A percentile compares a stretch with the other conserved stretches of the same genome.
Conservation (phyloP, 2,329 filamentous ascomycete genomes). For the Arthroderma sp. region DNA sequence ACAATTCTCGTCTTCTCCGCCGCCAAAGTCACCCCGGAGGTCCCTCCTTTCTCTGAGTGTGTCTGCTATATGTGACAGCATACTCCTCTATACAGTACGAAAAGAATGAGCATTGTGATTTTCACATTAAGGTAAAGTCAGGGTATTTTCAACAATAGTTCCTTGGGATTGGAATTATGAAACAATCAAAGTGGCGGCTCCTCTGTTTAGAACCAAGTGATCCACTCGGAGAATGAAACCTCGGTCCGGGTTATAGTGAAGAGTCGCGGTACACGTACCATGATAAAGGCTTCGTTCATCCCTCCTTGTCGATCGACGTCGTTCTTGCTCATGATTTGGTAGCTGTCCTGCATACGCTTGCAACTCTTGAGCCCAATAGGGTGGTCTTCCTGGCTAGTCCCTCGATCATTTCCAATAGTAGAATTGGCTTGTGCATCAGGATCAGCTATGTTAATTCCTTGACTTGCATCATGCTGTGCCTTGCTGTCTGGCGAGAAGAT, state of each 20-base stretch:
- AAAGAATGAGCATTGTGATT: constrained; percentile 10
- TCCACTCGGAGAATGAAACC: constrained; percentile 16
- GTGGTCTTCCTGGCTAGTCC: constrained; percentile 12
- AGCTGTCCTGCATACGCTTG: constrained; percentile 46
- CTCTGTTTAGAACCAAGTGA: constrained; percentile 9
- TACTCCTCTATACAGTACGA: constrained; percentile 27
- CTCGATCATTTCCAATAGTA: constrained; percentile 16
- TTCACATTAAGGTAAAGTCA: background rate
- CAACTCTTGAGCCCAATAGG: constrained; percentile 40
- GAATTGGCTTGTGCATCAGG: constrained; percentile 28
- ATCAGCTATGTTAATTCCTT: constrained; percentile 45
- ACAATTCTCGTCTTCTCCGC: constrained; percentile 31
- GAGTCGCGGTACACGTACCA: constrained; percentile 29
- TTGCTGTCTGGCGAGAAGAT: constrained; percentile 50
- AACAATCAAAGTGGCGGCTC: background rate
- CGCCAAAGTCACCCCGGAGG: constrained; percentile 11
- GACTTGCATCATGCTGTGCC: constrained; percentile 43
- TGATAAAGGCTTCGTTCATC: constrained; percentile 44
- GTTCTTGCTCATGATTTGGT: constrained; percentile 50
- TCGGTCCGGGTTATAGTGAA: constrained; percentile 10
- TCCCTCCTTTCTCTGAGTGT: constrained; percentile 28
- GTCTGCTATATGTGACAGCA: constrained; percentile 33
- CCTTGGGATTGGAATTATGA: background rate
- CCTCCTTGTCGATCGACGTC: constrained; percentile 47
- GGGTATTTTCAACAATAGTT: background rate